Evolutionary conservation across 768 basidiomycete species (phyloP).

Genomic region (Neoboletus brunneissimus): DNA sequence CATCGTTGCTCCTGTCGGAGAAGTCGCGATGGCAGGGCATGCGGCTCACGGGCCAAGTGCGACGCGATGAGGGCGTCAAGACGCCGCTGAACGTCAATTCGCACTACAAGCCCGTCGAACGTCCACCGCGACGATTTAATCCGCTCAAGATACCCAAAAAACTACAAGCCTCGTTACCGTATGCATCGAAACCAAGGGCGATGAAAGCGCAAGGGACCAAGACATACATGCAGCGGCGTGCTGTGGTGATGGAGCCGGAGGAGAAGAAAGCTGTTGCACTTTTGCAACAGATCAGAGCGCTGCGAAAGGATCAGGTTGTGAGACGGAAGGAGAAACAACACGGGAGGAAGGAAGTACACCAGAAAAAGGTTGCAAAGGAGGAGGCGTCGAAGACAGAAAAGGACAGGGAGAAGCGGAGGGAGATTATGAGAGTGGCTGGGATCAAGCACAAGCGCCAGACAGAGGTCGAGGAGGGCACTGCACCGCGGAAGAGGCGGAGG

Average conservation of each 20-base stretch:
- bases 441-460: conserved; percentile 68
- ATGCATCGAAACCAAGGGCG: conserved; percentile 86
- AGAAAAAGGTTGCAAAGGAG: conserved; percentile 72
- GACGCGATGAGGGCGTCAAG: conserved; percentile 80
- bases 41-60: conserved; percentile 92
- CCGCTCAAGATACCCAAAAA: conserved; percentile 84
- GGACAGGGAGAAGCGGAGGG: conserved; percentile 74
- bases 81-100: conserved; percentile 84
- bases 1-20: conserved; percentile 80
- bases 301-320: conserved; percentile 83
- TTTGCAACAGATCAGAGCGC: conserved; percentile 88
- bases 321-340: conserved; percentile 83
- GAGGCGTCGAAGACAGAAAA: conserved; percentile 61
- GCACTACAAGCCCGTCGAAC: conserved; percentile 79
- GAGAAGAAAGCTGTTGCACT: conserved; percentile 90
- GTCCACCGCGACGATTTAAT: conserved; percentile 84
- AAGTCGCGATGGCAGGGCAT: conserved; percentile 89
- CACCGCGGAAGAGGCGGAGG: conserved; percentile 51
- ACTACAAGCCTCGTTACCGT: conserved; percentile 88
- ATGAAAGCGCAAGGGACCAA: conserved; percentile 67
- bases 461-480: conserved; percentile 56
- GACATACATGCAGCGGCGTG: conserved; percentile 94
- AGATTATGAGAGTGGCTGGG: conserved; percentile 68
- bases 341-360: conserved; percentile 65
- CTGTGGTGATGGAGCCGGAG: conserved; percentile 92